Percentiles rank a stretch among this genome's conserved stretches.
phyloP scores from a whole-genome alignment of 2,329 filamentous ascomycete species.

The Aspergillus proliferans region DNA sequence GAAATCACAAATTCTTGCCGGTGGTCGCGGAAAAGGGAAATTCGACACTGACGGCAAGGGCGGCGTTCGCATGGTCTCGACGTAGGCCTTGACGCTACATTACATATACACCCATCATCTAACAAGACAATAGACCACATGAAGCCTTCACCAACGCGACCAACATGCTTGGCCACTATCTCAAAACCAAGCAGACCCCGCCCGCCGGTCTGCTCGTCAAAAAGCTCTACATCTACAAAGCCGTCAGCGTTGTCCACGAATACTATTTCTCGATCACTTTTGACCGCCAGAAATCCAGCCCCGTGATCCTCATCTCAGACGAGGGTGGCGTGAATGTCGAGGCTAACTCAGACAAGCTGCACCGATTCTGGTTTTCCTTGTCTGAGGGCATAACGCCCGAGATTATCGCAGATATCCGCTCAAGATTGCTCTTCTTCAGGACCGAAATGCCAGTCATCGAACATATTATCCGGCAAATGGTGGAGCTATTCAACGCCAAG shows the following conservation, averaged over 20 bases:
- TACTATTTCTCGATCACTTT: conserved; percentile 42
- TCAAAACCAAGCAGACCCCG: conserved; percentile 25
- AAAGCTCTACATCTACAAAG: conserved; percentile 35
- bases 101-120: neutral
- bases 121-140: conserved; percentile 10
- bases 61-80: conserved; percentile 21
- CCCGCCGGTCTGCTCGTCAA: conserved; percentile 21
- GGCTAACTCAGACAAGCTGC: conserved; percentile 18
- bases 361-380: conserved; percentile 21
- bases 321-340: conserved; percentile 28
- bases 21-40: conserved; percentile 26
- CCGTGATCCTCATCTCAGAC: conserved; percentile 34
- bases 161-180: conserved; percentile 23
- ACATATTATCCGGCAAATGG: conserved; percentile 26
- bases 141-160: conserved; percentile 22
- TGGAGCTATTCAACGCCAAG: conserved; percentile 36
- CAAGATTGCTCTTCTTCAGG: conserved; percentile 19
- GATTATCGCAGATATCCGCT: conserved; percentile 16
- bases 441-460: conserved; percentile 18
- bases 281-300: conserved; percentile 38
- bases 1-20: conserved; percentile 28
- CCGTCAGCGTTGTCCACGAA: conserved; percentile 21
- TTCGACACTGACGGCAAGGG: conserved; percentile 23
- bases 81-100: conserved; percentile 9
- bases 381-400: conserved; percentile 19